Evolutionary conservation across 768 basidiomycete species (phyloP).

Genomic region (Lyophyllum decastes): DNA sequence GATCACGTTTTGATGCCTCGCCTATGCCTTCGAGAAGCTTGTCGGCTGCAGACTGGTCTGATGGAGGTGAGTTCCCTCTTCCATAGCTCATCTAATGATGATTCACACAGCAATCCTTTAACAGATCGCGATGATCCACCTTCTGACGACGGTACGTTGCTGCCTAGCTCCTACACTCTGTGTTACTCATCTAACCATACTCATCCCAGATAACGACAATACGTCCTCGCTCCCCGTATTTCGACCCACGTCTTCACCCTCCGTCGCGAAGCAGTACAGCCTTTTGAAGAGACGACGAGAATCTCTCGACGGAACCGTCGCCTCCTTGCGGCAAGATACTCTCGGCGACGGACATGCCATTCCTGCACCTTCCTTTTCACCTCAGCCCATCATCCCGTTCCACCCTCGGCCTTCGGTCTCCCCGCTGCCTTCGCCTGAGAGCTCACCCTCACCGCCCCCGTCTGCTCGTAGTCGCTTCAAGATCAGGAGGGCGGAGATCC

Average conservation of each 20-base stretch:
- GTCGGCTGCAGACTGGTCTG: constrained; percentile 7
- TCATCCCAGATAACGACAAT: not conserved
- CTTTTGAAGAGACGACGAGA: not conserved
- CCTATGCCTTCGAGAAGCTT: not conserved
- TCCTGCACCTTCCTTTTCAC: not conserved
- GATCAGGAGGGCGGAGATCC: not conserved
- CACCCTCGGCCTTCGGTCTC: constrained; percentile 3
- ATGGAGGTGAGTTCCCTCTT: not conserved
- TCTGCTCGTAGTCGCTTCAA: not conserved
- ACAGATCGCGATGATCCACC: not conserved
- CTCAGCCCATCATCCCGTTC: not conserved
- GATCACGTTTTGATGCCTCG: not conserved
- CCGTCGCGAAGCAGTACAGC: not conserved
- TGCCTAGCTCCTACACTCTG: not conserved
- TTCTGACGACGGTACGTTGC: not conserved
- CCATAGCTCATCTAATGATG: not conserved
- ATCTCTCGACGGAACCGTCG: constrained; percentile 2
- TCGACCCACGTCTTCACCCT: not conserved
- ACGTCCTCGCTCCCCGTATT: constrained; percentile 1
- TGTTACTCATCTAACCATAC: not conserved
- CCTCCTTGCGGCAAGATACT: constrained; percentile 2
- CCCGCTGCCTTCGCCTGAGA: not conserved
- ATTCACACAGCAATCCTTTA: not conserved
- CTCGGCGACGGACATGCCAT: constrained; percentile 1
- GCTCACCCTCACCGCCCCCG: not conserved